phyloP scores from a whole-genome alignment of 2,329 filamentous ascomycete genomes.

The Leptoxyphium fumago region DNA sequence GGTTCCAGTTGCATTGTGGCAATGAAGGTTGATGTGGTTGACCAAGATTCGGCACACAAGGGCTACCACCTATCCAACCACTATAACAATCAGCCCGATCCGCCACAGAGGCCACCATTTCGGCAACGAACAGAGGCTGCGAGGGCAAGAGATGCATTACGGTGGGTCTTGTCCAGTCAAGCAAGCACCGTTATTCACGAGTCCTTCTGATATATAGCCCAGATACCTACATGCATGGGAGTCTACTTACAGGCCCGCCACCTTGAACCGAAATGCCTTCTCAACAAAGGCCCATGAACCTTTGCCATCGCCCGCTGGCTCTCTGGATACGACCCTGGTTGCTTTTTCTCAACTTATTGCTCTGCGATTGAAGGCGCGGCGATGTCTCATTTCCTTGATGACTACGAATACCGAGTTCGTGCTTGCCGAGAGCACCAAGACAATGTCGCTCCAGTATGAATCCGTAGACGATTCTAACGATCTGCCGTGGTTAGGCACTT shows the following conservation, averaged over 20 bases:
- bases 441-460: conserved; percentile 26
- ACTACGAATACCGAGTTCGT: conserved; percentile 34
- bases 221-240: conserved; percentile 4
- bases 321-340: conserved; percentile 29
- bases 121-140: not conserved
- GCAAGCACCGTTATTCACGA: too few relatives aligned
- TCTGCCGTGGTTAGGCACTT: conserved; percentile 23
- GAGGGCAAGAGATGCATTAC: not conserved
- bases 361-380: conserved; percentile 32
- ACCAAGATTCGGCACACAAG: too few relatives aligned
- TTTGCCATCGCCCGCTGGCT: conserved; percentile 1
- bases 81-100: too few relatives aligned
- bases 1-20: too few relatives aligned
- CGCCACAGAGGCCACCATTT: not conserved
- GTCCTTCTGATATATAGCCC: not conserved
- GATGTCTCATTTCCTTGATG: conserved; percentile 37
- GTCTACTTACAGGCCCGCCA: not conserved
- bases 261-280: conserved; percentile 5
- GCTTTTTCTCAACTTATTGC: conserved; percentile 36
- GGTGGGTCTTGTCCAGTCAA: not conserved
- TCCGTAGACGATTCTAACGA: conserved; percentile 15
- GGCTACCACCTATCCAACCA: too few relatives aligned
- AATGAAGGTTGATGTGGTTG: too few relatives aligned
- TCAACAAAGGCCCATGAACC: not conserved
- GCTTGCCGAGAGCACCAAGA: conserved; percentile 37